Conservation (phyloP, 192 early-diverging fungal species). For the Backusella australiensis region DNA sequence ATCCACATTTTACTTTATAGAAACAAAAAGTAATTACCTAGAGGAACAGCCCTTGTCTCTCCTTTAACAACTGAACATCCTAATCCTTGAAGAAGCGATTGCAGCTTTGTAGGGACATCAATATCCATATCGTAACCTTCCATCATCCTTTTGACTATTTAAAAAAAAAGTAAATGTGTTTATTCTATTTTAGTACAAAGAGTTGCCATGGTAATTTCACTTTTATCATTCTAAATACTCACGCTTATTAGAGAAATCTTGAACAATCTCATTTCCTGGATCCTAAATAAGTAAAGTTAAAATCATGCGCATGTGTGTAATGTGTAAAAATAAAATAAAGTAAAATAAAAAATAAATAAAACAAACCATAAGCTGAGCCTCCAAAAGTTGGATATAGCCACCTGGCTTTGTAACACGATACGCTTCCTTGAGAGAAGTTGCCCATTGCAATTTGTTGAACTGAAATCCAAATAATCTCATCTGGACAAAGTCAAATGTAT, state of each 20-base stretch:
- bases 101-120: neutral
- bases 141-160: slow-evolving; percentile 3
- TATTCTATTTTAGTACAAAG: neutral
- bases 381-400: slow-evolving; percentile 27
- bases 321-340: neutral
- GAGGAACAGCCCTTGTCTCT: neutral
- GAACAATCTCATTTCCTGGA: slow-evolving; percentile 15
- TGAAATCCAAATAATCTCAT: slow-evolving; percentile 23
- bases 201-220: neutral
- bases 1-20: neutral
- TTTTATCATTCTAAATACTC: neutral
- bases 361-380: slow-evolving; percentile 27
- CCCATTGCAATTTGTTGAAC: slow-evolving; percentile 18
- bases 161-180: neutral
- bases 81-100: neutral
- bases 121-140: neutral
- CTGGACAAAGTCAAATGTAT: slow-evolving; percentile 34
- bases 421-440: slow-evolving; percentile 8
- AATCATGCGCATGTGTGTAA: neutral
- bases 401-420: slow-evolving; percentile 31
- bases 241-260: neutral
- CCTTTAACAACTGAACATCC: slow-evolving; percentile 2
- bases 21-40: neutral
- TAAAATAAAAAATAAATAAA: neutral
- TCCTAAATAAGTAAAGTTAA: neutral